Conservation (phyloP, 768 basidiomycete species). For the Podaxis carcinomalis region DNA sequence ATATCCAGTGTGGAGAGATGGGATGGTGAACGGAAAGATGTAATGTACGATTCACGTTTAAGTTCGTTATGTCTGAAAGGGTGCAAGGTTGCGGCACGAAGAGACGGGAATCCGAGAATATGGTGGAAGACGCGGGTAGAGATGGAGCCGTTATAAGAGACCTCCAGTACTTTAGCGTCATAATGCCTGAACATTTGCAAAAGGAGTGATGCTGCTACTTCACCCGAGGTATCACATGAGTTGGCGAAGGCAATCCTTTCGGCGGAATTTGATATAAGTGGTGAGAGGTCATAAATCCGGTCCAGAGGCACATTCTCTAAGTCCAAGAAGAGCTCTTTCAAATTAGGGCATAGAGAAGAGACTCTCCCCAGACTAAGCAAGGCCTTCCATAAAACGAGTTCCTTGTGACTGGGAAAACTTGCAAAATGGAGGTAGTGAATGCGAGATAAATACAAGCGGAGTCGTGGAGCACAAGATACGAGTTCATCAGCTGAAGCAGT, state of each 20-base stretch:
- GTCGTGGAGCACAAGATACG: background rate
- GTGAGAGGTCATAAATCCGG: background rate
- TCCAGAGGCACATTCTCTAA: background rate
- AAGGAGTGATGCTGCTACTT: background rate
- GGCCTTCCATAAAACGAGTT: background rate
- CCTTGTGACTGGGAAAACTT: background rate
- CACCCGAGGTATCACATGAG: background rate
- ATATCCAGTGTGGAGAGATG: background rate
- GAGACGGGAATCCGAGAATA: background rate
- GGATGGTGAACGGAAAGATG: background rate
- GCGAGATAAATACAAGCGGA: background rate
- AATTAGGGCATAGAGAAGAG: background rate
- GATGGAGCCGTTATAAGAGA: background rate
- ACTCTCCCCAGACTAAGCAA: background rate
- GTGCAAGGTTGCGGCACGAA: background rate
- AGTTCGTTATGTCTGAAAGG: no score
- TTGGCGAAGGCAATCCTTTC: background rate
- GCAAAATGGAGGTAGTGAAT: background rate
- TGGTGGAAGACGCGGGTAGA: background rate
- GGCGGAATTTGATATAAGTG: background rate
- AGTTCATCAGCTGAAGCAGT: background rate
- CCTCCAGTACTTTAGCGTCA: background rate
- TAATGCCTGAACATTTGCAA: background rate
- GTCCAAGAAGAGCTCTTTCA: background rate
- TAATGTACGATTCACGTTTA: background rate